Base-by-base conservation (phyloP, 257 asterid genomes). In the Solanum paucissectum region DNA sequence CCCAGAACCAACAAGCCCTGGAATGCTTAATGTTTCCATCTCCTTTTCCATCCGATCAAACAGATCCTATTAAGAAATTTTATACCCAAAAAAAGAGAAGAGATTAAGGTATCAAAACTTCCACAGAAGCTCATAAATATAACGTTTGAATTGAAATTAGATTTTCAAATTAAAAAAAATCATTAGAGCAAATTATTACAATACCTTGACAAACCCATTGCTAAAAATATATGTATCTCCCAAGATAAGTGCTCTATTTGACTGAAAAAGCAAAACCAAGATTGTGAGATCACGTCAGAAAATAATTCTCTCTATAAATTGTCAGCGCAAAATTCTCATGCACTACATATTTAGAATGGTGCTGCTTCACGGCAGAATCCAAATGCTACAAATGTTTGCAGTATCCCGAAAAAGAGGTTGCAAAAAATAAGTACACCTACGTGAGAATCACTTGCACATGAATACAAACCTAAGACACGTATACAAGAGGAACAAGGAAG, bases 221-320 rank as follows among this genome's bases (percentile, higher is more conserved):
- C 99, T 92, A 83, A 97, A 96, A 86, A 96, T 86, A 90, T 94
- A 96, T 60, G 98, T 93, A 62, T 97, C 99, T 89, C 98, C 99
- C 90, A 97, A 91, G 88, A 96, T 72, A 90, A 91, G 93, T 8
- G 94, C 98, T 92, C 93, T 93, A 89, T 91, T 89, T 42, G 98
- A 92, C 99, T 97, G 98, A 72, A 90, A 91, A 82, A 81, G 88
- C 37, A 89, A 76, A 74, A 91, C 66, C 91, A 87, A 86, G 46
- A 38, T 58, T 69, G 90, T 49, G 36, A 36, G 86, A 71, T 85
- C 37, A 60, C 49, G 23, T 20, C 81, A 49, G 88, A 91, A 84
- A 40, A 87, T 87, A 83, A 87, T n/a, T 37, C 55, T 81, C 42
- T 81, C 68, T 29, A 81, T 81, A 49, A 46, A 81, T 18, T 49